These are phyloP conservation scores for Podospora comata DNA, from an alignment of 495 filamentous ascomycete species.

Conservation along the genomic window DNA sequence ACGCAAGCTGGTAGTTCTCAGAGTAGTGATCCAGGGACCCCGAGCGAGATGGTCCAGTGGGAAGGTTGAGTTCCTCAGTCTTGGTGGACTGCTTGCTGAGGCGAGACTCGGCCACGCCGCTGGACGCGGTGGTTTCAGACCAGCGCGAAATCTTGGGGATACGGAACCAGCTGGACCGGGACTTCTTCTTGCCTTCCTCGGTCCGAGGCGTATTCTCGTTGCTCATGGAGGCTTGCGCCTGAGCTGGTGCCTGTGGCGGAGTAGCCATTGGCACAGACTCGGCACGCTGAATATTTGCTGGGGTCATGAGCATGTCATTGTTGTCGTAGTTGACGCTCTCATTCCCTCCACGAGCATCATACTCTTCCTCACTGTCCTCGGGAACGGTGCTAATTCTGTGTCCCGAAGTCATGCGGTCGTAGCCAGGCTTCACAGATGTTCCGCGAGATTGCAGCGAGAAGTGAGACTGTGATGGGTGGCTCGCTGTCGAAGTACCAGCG, in stretches of 20 bases:
- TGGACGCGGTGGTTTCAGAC: constrained; percentile 92
- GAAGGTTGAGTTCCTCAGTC: constrained; percentile 36
- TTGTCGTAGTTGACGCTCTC: constrained; percentile 45
- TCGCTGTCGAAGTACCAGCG: constrained; percentile 71
- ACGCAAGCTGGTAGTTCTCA: constrained; percentile 62
- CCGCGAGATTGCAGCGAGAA: constrained; percentile 65
- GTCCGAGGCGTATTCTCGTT: constrained; percentile 43
- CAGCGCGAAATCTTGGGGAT: constrained; percentile 94
- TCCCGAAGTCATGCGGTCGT: constrained; percentile 63
- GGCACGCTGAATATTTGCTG: constrained; percentile 48
- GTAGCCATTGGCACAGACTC: constrained; percentile 67
- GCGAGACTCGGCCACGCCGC: constrained; percentile 49
- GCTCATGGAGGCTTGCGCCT: constrained; percentile 43
- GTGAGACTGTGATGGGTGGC: constrained; percentile 66
- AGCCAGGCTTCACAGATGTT: constrained; percentile 54
- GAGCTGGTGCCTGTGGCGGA: constrained; percentile 56
- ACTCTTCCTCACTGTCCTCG: constrained; percentile 72
- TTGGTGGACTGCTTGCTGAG: constrained; percentile 48
- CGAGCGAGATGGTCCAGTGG: constrained; percentile 57
- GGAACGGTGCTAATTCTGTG: constrained; percentile 85
- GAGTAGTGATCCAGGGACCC: constrained; percentile 63
- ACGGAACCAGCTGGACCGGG: constrained; percentile 84
- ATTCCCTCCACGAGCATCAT: constrained; percentile 50
- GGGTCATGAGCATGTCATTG: constrained; percentile 48
- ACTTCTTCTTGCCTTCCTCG: constrained; percentile 84